These are phyloP conservation scores for Quercus engelmannii DNA, from an alignment of 306 rosid species.

Conservation along the genomic window DNA sequence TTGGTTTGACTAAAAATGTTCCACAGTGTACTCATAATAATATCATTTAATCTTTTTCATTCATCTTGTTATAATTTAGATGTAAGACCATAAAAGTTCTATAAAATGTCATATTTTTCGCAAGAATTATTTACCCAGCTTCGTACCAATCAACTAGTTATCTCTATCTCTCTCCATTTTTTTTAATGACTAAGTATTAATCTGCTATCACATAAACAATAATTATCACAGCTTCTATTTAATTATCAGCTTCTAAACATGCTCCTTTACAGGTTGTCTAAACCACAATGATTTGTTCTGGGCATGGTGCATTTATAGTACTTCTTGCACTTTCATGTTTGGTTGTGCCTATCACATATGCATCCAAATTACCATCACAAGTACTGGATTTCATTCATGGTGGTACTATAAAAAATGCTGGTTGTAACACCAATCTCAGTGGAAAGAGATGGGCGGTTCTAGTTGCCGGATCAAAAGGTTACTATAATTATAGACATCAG, in stretches of 20 bases:
- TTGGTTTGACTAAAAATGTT: no score
- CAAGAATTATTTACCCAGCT: no score
- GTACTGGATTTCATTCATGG: not conserved
- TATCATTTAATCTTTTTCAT: no score
- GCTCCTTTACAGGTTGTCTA: not conserved
- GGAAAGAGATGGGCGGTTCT: conserved; percentile 30
- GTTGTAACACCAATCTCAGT: not conserved
- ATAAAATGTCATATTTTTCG: no score
- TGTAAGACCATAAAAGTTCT: no score
- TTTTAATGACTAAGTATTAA: no score
- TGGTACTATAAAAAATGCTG: not conserved
- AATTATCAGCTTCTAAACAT: not conserved
- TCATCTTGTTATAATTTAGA: no score
- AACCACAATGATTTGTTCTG: not conserved
- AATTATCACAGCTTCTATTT: not conserved
- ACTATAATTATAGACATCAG: conserved; percentile 33
- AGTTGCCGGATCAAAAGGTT: conserved; percentile 23
- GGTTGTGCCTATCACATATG: not conserved
- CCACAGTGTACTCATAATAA: no score
- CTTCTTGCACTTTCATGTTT: not conserved
- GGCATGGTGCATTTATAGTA: not conserved
- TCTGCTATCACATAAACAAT: not conserved
- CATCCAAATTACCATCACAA: not conserved
- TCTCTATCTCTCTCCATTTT: no score
- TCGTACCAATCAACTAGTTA: no score